Evolutionary conservation across 169 alveolate genomes (phyloP).

Genomic region (Toxoplasma gondii): DNA sequence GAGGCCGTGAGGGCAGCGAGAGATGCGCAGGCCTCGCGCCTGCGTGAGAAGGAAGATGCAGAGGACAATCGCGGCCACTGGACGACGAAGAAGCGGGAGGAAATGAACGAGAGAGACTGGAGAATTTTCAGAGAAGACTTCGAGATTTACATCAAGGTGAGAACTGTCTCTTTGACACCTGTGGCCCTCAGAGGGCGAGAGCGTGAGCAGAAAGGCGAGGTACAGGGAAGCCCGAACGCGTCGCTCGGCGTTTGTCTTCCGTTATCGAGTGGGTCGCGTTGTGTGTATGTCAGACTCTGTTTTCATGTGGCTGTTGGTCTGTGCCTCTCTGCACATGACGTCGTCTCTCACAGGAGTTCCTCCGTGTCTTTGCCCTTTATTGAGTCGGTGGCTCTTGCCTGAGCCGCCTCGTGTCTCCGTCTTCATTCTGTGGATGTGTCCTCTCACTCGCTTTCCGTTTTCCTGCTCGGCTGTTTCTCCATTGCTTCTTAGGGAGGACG

Average conservation of each 20-base stretch:
- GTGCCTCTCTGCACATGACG: no score
- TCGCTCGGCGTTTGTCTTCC: no score
- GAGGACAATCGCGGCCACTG: conserved; percentile 79
- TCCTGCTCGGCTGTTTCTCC: not conserved
- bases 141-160: conserved; percentile 85
- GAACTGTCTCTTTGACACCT: not conserved
- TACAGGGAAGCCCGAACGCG: not conserved
- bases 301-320: no score
- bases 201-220: not conserved
- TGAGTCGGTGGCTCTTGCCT: no score
- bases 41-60: conserved; percentile 39
- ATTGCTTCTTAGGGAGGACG: conserved; percentile 77
- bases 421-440: no score
- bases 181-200: not conserved
- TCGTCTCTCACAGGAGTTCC: no score
- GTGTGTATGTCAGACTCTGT: not conserved
- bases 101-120: conserved; percentile 97
- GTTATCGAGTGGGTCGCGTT: not conserved
- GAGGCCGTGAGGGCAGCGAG: conserved; percentile 45
- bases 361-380: no score
- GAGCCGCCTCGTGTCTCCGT: no score
- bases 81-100: conserved; percentile 85
- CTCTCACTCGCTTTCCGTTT: no score
- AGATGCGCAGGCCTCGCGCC: conserved; percentile 18
- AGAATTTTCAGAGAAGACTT: conserved; percentile 95